These are phyloP conservation scores for Colletotrichum incanum DNA, from an alignment of 2,329 filamentous ascomycete genomes.

Conservation along the genomic window DNA sequence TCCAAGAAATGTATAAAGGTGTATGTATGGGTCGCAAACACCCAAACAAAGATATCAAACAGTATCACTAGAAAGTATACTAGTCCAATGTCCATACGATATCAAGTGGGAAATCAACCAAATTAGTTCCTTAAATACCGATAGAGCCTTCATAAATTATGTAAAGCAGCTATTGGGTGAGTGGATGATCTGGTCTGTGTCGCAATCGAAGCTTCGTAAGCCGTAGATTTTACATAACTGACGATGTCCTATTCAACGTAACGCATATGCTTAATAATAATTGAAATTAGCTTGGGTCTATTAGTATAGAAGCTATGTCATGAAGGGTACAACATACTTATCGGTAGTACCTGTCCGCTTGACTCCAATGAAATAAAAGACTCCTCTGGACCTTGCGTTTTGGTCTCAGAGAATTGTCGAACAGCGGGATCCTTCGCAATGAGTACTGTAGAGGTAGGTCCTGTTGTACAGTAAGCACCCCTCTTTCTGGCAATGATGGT, in stretches of 20 bases:
- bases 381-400: not conserved
- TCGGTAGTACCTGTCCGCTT: not conserved
- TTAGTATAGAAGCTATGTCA: not conserved
- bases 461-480: not conserved
- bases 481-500: not conserved
- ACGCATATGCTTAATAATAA: not conserved
- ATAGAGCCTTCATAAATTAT: not conserved
- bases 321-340: no score
- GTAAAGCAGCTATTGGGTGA: not conserved
- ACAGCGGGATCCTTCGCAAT: not conserved
- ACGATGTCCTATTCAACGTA: not conserved
- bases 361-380: not conserved
- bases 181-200: not conserved
- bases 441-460: not conserved
- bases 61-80: slow-evolving; percentile 7
- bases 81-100: not conserved
- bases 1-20: slow-evolving; percentile 8
- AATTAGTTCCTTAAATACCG: not conserved
- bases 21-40: slow-evolving; percentile 1
- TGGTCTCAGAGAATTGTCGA: not conserved
- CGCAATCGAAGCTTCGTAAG: not conserved
- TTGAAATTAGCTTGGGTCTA: no score
- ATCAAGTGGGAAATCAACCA: not conserved
- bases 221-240: not conserved
- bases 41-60: not conserved